phyloP scores from a whole-genome alignment of 352 stramenopile genomes.

The Globisporangium abappressorium region DNA sequence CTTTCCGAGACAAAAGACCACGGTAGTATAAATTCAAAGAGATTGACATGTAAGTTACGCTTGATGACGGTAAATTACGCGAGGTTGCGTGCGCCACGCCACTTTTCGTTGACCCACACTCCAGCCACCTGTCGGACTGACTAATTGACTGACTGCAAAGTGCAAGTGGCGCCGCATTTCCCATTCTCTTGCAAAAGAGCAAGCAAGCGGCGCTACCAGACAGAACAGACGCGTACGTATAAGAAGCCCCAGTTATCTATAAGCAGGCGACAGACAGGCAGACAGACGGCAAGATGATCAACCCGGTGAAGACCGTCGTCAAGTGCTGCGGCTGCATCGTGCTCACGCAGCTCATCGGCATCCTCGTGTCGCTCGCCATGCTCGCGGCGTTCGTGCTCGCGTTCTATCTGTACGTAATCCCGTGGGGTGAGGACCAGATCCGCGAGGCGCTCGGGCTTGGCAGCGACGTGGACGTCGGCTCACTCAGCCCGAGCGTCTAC shows the following conservation, averaged over 20 bases:
- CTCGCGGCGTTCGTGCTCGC: conserved; percentile 48
- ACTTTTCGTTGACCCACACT: neutral
- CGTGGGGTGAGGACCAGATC: conserved; percentile 79
- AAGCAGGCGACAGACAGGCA: neutral
- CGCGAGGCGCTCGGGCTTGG: conserved; percentile 44
- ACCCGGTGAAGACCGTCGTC: conserved; percentile 28
- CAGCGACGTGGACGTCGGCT: conserved; percentile 42
- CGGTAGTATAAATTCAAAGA: neutral
- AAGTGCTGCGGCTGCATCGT: conserved; percentile 81
- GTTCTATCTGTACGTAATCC: conserved; percentile 72
- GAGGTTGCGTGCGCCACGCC: neutral
- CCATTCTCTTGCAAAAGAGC: neutral
- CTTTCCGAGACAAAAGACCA: neutral
- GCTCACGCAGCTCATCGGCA: conserved; percentile 61
- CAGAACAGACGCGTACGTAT: neutral
- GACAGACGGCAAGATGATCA: conserved; percentile 13
- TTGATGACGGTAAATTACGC: neutral
- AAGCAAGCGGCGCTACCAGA: neutral
- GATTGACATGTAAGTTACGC: neutral
- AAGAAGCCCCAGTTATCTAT: neutral
- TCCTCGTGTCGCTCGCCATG: conserved; percentile 54
- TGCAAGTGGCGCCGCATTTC: neutral
- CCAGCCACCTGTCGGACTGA: neutral
- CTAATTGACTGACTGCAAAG: neutral
- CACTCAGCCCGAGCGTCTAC: conserved; percentile 46